phyloP scores from a whole-genome alignment of 305 asterid species.

The Solanum hybrid region DNA sequence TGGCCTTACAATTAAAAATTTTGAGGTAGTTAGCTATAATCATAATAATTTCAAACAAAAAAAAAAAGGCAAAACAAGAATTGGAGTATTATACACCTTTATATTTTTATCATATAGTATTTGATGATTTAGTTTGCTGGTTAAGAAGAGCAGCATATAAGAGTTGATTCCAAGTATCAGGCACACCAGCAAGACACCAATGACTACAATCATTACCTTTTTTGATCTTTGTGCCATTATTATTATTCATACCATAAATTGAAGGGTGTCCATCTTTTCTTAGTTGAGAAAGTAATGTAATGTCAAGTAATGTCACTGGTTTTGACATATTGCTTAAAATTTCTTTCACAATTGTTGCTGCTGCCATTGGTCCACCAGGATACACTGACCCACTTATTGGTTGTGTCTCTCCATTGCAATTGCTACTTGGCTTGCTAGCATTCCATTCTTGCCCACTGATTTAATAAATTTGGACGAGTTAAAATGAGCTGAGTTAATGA shows the following conservation, averaged over 20 bases:
- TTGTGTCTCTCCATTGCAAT: conserved; percentile 41
- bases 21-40: neutral
- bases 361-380: conserved; percentile 35
- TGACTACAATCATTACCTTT: conserved; percentile 56
- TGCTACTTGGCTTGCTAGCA: conserved; percentile 18
- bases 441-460: conserved; percentile 54
- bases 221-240: neutral
- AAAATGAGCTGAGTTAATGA: neutral
- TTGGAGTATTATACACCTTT: neutral
- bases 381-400: conserved; percentile 27
- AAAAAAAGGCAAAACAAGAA: neutral
- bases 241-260: conserved; percentile 27
- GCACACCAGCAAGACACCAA: conserved; percentile 73
- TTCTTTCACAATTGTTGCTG: conserved; percentile 38
- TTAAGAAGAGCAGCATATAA: conserved; percentile 35
- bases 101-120: neutral
- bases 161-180: conserved; percentile 65
- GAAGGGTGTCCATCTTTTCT: conserved; percentile 76
- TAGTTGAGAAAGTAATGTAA: conserved; percentile 45
- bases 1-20: too few species aligned
- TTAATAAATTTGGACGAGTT: neutral
- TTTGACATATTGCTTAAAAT: conserved; percentile 35
- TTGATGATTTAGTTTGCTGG: neutral
- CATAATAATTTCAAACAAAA: neutral
- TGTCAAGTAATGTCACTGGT: conserved; percentile 40